Percentiles rank a stretch among this genome's conserved stretches.
Evolutionary conservation across 2,329 filamentous ascomycete genomes (phyloP).

Genomic region (Claviceps sorghi): DNA sequence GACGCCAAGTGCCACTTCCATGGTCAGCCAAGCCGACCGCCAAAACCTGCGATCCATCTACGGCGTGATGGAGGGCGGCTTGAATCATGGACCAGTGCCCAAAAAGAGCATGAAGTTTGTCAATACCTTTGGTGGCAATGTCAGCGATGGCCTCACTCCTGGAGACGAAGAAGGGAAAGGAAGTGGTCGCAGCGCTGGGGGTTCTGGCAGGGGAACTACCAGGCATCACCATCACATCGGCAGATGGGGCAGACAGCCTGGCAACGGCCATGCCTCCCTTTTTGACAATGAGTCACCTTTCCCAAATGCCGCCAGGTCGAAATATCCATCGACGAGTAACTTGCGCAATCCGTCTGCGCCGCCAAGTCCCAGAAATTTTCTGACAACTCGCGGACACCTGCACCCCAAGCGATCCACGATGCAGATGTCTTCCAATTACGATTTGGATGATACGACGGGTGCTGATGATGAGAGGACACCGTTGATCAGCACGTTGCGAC

Average conservation of each 20-base stretch:
- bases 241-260: conserved; percentile 56
- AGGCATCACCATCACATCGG: conserved; percentile 64
- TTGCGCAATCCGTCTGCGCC: conserved; percentile 52
- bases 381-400: conserved; percentile 19
- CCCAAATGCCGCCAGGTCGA: conserved; percentile 48
- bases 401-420: conserved; percentile 36
- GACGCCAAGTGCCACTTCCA: conserved; percentile 85
- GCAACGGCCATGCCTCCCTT: conserved; percentile 53
- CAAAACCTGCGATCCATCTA: conserved; percentile 50
- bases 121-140: conserved; percentile 56
- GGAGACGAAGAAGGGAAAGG: conserved; percentile 55
- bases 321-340: conserved; percentile 31
- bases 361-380: conserved; percentile 49
- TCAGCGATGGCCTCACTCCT: conserved; percentile 33
- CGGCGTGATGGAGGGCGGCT: conserved; percentile 47
- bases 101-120: conserved; percentile 97
- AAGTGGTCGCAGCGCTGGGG: conserved; percentile 42
- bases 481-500: conserved; percentile 49
- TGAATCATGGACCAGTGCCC: conserved; percentile 23
- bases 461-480: conserved; percentile 84
- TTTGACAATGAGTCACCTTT: conserved; percentile 71
- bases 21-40: conserved; percentile 52
- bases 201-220: conserved; percentile 49
- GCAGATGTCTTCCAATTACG: conserved; percentile 52
- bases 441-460: conserved; percentile 64